Base-by-base conservation (phyloP, 2,329 filamentous ascomycete species). In the Metarhizium guizhouense region DNA sequence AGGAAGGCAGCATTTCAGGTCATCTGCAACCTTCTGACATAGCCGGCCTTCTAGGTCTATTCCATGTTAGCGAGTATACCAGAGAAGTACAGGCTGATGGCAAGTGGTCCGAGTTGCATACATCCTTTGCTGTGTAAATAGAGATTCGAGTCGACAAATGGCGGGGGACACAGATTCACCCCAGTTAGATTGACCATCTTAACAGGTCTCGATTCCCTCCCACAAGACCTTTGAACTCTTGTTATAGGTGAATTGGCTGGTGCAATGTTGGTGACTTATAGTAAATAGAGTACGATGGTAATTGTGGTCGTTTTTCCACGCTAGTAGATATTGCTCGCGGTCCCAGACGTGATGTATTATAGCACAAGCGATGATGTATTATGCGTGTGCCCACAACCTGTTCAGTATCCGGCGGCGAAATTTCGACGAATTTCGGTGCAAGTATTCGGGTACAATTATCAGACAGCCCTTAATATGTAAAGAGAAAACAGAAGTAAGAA, bases 1-100 rank as follows among this genome's bases (percentile, higher is more conserved):
- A 58, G 94, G 94, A 56, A 99, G 72, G 70, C 94, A 99, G 70
- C 94, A 99, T 40, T 76, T 76, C 4, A 84, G 63, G 40, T 76
- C 76, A 11, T 72, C 70, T 6, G 74, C 67, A 29, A 80, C 61
- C 8, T 65, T 68, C 80, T 74, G 72, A 64, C 80, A 83, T 43
- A 82, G 61, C 32, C 80, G 72, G 51, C 84, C 84, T 25, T 75
- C 73, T 45, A 84, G 67, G 65, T 81, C 85, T 88, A 56, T n/a
- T 36, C 34, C 7, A 16, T 13, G 43, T 54, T 18, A 56, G 56
- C 52, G 47, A 16, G 6, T n/a, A 20, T 32, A 13, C n/a, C 25
- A 16, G 10, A 54, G 64, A 53, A 61, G 60, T 30, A 20, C 34
- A 20, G 11, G n/a, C 16, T 45, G n/a, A 7, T 20, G 10, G 42